phyloP scores from a whole-genome alignment of 2,329 filamentous ascomycete species.

The Diaporthe vaccinii region DNA sequence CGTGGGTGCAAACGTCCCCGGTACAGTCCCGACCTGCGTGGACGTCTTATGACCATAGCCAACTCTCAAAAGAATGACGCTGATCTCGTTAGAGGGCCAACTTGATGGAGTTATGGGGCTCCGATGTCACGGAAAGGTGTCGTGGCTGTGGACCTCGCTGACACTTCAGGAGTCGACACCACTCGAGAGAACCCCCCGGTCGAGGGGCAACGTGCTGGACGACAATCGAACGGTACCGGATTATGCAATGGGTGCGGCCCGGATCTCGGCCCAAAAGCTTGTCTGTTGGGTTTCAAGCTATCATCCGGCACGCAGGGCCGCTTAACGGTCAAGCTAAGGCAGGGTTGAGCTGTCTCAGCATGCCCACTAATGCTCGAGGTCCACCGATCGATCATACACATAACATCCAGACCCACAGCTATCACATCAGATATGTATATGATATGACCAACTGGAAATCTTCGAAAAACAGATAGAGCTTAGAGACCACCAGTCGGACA shows the following conservation, averaged over 20 bases:
- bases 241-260: not conserved
- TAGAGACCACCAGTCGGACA: not conserved
- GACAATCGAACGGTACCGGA: not conserved
- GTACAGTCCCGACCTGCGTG: not conserved
- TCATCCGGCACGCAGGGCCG: no score
- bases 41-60: not conserved
- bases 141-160: not conserved
- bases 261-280: conserved; percentile 18
- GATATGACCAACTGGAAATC: no score
- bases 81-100: not conserved
- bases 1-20: no score
- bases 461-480: no score
- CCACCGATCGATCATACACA: not conserved
- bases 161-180: not conserved
- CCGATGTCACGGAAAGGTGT: not conserved
- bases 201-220: no score
- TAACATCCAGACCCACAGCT: conserved; percentile 7
- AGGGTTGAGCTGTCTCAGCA: not conserved
- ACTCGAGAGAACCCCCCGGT: not conserved
- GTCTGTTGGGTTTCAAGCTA: not conserved
- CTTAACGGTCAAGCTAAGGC: not conserved
- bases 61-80: not conserved
- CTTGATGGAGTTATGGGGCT: not conserved
- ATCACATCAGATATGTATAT: not conserved
- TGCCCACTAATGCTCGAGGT: not conserved